Percentiles rank a stretch among this genome's conserved stretches.
Evolutionary conservation across 306 rosid species (phyloP).

Genomic region (Cicer pinnatifidum): DNA sequence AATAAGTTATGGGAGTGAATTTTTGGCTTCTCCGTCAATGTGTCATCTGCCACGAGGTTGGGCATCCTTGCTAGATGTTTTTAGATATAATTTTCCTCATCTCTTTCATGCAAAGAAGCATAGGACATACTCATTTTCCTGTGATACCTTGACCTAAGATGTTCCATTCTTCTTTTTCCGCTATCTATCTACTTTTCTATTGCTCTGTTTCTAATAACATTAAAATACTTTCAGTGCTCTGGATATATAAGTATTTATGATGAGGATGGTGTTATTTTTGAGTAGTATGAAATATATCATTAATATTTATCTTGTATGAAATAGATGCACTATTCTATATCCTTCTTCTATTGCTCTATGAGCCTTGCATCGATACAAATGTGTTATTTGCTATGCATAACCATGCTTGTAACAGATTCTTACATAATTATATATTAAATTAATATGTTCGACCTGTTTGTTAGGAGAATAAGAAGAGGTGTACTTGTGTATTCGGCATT

Average conservation of each 20-base stretch:
- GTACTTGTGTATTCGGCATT: constrained; percentile 30
- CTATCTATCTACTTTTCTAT: background rate
- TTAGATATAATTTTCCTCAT: background rate
- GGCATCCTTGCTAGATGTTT: constrained; percentile 4
- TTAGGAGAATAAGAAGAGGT: constrained; percentile 8
- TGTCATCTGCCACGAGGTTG: background rate
- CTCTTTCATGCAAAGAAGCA: background rate
- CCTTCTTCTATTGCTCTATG: background rate
- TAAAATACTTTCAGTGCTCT: background rate
- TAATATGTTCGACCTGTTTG: constrained; percentile 29
- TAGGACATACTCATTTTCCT: constrained; percentile 12
- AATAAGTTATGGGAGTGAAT: background rate
- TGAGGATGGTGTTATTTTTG: background rate
- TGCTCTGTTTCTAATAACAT: background rate
- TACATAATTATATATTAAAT: background rate
- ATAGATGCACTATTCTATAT: background rate
- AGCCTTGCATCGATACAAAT: background rate
- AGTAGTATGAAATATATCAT: constrained; percentile 11
- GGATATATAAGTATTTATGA: background rate
- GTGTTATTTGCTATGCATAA: background rate
- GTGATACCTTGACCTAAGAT: background rate
- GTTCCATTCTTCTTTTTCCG: background rate
- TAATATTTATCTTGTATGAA: background rate
- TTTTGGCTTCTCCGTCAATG: background rate
- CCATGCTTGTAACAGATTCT: constrained; percentile 1